phyloP scores from a whole-genome alignment of 2,329 filamentous ascomycete genomes.

The Pseudopithomyces chartarum region DNA sequence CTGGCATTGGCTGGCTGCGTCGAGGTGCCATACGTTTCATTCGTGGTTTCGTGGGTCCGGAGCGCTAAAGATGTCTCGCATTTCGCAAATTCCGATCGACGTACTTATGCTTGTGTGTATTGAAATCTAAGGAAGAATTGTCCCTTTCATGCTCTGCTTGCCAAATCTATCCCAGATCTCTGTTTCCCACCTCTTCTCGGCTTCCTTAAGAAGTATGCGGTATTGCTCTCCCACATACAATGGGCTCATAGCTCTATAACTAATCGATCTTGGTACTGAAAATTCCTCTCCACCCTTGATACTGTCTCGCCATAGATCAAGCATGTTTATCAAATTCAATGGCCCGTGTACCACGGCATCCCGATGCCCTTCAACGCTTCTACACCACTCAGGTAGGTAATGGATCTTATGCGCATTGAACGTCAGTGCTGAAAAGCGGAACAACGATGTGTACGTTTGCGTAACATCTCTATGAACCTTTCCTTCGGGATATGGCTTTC shows the following conservation, averaged over 20 bases:
- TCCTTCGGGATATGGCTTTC: constrained; percentile 25
- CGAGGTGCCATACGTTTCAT: too few species aligned
- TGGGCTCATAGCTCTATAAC: constrained; percentile 39
- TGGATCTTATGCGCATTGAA: constrained; percentile 96
- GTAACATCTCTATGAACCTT: constrained; percentile 57
- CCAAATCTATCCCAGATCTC: constrained; percentile 41
- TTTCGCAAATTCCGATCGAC: neutral
- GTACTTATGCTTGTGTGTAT: neutral
- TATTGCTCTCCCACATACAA: constrained; percentile 40
- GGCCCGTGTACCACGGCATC: constrained; percentile 86
- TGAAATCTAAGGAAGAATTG: constrained; percentile 25
- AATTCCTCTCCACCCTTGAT: constrained; percentile 16
- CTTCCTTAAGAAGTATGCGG: constrained; percentile 28
- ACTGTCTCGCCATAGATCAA: constrained; percentile 41
- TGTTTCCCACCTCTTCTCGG: constrained; percentile 24
- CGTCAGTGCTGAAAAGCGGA: constrained; percentile 88
- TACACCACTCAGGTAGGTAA: constrained; percentile 74
- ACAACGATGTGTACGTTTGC: constrained; percentile 74
- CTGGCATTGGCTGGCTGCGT: too few species aligned
- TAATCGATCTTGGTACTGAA: constrained; percentile 30
- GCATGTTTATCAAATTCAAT: constrained; percentile 64
- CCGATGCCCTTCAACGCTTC: constrained; percentile 73
- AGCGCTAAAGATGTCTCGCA: constrained; percentile 22
- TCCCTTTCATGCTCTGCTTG: constrained; percentile 37
- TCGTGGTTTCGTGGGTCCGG: constrained; percentile 13